phyloP scores from a whole-genome alignment of 2,329 filamentous ascomycete species.

The Aspergillus quadrilineatus region DNA sequence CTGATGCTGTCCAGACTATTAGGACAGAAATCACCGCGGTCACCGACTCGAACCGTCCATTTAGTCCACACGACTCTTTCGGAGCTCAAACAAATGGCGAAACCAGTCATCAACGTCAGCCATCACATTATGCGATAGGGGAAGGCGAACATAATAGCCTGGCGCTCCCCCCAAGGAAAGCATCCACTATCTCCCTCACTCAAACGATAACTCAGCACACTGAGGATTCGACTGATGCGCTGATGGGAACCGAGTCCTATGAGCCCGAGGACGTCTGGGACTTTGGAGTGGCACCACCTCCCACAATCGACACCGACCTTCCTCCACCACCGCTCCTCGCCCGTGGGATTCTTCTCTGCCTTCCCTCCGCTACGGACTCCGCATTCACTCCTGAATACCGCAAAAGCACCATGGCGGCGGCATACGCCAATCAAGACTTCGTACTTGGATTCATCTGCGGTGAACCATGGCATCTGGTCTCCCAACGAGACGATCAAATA shows the following conservation, averaged over 20 bases:
- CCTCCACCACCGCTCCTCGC: slow-evolving; percentile 37
- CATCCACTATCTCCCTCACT: slow-evolving; percentile 44
- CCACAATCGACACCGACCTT: slow-evolving; percentile 23
- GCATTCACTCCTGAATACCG: slow-evolving; percentile 37
- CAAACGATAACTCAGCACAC: slow-evolving; percentile 40
- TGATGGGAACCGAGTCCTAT: slow-evolving; percentile 13
- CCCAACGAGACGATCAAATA: slow-evolving; percentile 29
- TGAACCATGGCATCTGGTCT: slow-evolving; percentile 38
- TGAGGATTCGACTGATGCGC: slow-evolving; percentile 27
- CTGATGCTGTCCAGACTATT: slow-evolving; percentile 39
- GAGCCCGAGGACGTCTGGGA: slow-evolving; percentile 15
- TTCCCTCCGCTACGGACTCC: slow-evolving; percentile 33
- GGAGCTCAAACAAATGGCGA: slow-evolving; percentile 14
- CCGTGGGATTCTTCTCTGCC: slow-evolving; percentile 37
- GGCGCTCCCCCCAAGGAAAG: slow-evolving; percentile 34
- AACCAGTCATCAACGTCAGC: slow-evolving; percentile 25
- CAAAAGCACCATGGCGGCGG: slow-evolving; percentile 37
- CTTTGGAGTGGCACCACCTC: slow-evolving; percentile 17
- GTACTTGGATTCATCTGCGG: slow-evolving; percentile 38
- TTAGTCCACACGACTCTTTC: slow-evolving; percentile 15
- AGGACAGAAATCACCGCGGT: slow-evolving; percentile 41
- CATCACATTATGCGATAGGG: slow-evolving; percentile 22
- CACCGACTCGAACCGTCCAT: slow-evolving; percentile 18
- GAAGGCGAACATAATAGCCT: slow-evolving; percentile 13
- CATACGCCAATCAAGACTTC: slow-evolving; percentile 42